Percentiles rank a stretch among this genome's conserved stretches.
phyloP scores from a whole-genome alignment of 2,329 filamentous ascomycete species.

The Aphanocladium album region DNA sequence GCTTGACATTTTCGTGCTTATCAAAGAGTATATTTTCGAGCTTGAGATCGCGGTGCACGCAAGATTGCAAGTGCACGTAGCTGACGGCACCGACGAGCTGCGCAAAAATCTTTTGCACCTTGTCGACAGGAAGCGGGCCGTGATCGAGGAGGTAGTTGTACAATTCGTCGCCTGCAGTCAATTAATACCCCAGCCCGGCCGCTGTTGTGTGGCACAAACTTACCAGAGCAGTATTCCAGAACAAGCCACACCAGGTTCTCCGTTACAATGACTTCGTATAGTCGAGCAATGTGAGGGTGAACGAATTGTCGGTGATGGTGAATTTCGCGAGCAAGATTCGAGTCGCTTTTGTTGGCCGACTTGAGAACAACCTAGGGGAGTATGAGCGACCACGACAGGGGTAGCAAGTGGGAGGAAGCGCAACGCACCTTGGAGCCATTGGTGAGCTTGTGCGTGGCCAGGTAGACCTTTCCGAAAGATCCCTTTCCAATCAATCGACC shows the following conservation, averaged over 20 bases:
- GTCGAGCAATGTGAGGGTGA: conserved; percentile 90
- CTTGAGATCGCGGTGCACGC: conserved; percentile 94
- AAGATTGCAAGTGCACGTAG: conserved; percentile 92
- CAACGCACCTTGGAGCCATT: conserved; percentile 86
- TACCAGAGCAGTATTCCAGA: conserved; percentile 91
- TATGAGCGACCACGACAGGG: neutral
- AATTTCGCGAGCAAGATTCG: conserved; percentile 93
- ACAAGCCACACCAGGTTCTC: conserved; percentile 94
- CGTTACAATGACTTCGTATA: conserved; percentile 98
- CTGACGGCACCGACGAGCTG: conserved; percentile 92
- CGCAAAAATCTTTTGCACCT: conserved; percentile 92
- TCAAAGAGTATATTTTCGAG: conserved; percentile 87
- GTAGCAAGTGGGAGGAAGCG: neutral
- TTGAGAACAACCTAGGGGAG: conserved; percentile 82
- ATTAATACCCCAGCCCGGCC: neutral
- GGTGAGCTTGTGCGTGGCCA: conserved; percentile 93
- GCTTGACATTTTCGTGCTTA: conserved; percentile 94
- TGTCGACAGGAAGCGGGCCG: conserved; percentile 75
- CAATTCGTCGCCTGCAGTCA: conserved; percentile 73
- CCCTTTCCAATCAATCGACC: conserved; percentile 93
- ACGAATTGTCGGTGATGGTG: conserved; percentile 98
- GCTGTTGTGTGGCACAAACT: conserved; percentile 17
- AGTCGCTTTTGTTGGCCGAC: conserved; percentile 91
- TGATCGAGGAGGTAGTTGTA: conserved; percentile 92
- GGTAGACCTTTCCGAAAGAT: conserved; percentile 96